Percentiles rank a stretch among this genome's conserved stretches.
Evolutionary conservation across 441 rosid species (phyloP).

Genomic region (Pelargonium fulgidum): DNA sequence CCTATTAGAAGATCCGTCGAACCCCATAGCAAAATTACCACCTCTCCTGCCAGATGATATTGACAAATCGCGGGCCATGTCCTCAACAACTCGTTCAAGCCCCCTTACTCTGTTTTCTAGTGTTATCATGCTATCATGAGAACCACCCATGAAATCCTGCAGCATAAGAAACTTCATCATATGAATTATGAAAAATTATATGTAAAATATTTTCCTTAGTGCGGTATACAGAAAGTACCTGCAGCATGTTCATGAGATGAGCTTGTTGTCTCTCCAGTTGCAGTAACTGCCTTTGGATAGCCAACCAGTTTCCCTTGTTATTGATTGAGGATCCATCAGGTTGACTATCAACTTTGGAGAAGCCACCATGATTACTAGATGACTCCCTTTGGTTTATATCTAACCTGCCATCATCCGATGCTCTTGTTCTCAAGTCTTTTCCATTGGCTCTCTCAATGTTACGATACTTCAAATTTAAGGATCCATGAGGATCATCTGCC

Average conservation of each 20-base stretch:
- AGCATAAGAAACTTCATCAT: constrained; percentile 22
- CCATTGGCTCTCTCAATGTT: constrained; percentile 46
- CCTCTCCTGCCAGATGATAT: constrained; percentile 76
- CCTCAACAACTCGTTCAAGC: constrained; percentile 93
- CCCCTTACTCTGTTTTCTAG: constrained; percentile 92
- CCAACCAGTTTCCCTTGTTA: constrained; percentile 84
- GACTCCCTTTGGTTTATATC: constrained; percentile 50
- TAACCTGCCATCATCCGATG: constrained; percentile 48
- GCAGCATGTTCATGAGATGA: constrained; percentile 91
- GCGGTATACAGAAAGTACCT: constrained; percentile 42
- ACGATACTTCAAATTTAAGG: constrained; percentile 36
- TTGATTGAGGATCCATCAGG: constrained; percentile 65
- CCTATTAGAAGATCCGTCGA: constrained; percentile 56
- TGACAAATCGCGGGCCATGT: constrained; percentile 84
- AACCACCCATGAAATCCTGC: constrained; percentile 98
- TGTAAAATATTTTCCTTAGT: constrained; percentile 7
- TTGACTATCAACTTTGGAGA: constrained; percentile 55
- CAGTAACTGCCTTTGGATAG: constrained; percentile 89
- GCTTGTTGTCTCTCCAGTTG: constrained; percentile 92
- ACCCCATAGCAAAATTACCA: constrained; percentile 46
- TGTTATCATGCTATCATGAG: constrained; percentile 88
- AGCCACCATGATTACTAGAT: constrained; percentile 43
- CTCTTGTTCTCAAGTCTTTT: constrained; percentile 48
- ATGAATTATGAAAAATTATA: constrained; percentile 13
- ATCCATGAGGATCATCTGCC: constrained; percentile 40